Percentiles rank a stretch among this genome's conserved stretches.
Evolutionary conservation across 441 rosid species (phyloP).

Genomic region (Euphorbia schlechtendalii): DNA sequence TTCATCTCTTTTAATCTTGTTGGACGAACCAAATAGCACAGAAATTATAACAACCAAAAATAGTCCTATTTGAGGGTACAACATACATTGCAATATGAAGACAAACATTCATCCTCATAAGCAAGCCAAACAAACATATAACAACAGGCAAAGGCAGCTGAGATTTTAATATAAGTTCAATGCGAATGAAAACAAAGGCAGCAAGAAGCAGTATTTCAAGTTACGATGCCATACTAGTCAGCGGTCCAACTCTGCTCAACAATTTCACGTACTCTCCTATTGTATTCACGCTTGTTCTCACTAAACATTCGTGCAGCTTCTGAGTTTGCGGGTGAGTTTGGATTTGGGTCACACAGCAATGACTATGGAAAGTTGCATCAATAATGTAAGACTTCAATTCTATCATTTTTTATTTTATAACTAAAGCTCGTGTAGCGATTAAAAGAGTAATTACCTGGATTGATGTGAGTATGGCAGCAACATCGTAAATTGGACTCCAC

Average conservation of each 20-base stretch:
- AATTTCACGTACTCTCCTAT: constrained; percentile 47
- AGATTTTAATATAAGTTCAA: constrained; percentile 3
- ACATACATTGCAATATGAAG: constrained; percentile 14
- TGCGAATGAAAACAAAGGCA: constrained; percentile 18
- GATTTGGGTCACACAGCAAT: constrained; percentile 58
- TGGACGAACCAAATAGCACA: too few relatives aligned
- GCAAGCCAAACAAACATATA: constrained; percentile 25
- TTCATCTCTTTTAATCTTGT: too few relatives aligned
- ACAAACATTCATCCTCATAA: too few relatives aligned
- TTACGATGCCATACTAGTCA: constrained; percentile 21
- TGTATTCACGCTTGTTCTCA: too few relatives aligned
- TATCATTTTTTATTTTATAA: too few relatives aligned
- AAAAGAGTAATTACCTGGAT: constrained; percentile 39
- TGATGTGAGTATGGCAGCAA: constrained; percentile 69
- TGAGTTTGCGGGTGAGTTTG: constrained; percentile 55
- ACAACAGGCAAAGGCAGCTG: background rate
- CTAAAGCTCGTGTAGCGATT: too few relatives aligned
- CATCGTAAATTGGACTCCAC: constrained; percentile 75
- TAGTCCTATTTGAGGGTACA: background rate
- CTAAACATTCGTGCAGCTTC: constrained; percentile 60
- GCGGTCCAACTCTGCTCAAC: constrained; percentile 70
- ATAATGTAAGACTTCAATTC: too few relatives aligned
- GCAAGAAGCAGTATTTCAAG: constrained; percentile 9
- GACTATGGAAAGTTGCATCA: constrained; percentile 25
- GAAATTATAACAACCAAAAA: too few relatives aligned